Conservation (phyloP, 345 rosid species). For the Noccaea bulbosa region DNA sequence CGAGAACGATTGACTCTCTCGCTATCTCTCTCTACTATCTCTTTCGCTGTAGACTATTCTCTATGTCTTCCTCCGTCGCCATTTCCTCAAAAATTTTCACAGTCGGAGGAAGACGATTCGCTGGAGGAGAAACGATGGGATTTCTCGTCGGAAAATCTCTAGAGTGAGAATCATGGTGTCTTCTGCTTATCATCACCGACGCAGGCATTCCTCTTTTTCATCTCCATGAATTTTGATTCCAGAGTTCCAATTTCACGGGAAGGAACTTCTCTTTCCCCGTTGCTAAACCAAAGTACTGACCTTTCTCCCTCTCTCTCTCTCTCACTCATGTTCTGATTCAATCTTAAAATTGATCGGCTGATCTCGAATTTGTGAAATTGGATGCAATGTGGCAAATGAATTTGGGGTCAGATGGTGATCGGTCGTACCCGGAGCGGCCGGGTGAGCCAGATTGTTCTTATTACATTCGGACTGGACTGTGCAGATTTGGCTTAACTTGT, state of each 20-base stretch:
- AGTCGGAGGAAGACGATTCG: constrained; percentile 15
- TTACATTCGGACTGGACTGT: constrained; percentile 89
- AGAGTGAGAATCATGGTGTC: constrained; percentile 20
- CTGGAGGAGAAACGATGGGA: not conserved
- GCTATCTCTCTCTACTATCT: not conserved
- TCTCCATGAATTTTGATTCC: constrained; percentile 27
- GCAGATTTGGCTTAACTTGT: constrained; percentile 63
- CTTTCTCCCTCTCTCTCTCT: not conserved
- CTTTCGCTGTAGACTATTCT: not conserved
- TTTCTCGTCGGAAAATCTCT: constrained; percentile 6
- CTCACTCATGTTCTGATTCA: not conserved
- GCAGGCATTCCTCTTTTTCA: not conserved
- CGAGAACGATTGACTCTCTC: constrained; percentile 2
- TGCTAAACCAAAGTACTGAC: constrained; percentile 8
- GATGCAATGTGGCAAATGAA: constrained; percentile 84
- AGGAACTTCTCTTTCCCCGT: constrained; percentile 16
- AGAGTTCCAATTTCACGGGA: not conserved
- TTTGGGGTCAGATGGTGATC: constrained; percentile 55
- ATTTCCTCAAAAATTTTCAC: constrained; percentile 11
- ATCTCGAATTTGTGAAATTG: constrained; percentile 35
- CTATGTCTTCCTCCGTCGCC: constrained; percentile 19
- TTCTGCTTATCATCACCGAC: not conserved
- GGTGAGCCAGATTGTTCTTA: constrained; percentile 91
- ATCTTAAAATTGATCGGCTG: not conserved
- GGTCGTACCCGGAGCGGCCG: constrained; percentile 70